phyloP scores from a whole-genome alignment of 768 basidiomycete genomes.

The Hericium erinaceus region DNA sequence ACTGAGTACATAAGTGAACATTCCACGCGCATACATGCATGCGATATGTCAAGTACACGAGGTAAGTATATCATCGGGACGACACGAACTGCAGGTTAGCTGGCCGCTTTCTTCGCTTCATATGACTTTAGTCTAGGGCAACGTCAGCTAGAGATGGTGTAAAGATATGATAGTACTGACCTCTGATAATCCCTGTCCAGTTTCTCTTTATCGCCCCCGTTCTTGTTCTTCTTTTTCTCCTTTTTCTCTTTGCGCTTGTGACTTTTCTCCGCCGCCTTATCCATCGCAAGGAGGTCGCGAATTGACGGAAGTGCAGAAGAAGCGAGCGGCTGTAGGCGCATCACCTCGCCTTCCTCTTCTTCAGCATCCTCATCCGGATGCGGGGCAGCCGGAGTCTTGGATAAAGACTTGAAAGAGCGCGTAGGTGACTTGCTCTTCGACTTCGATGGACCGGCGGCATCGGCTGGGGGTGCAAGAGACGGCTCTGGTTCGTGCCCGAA shows the following conservation, averaged over 20 bases:
- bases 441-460: neutral
- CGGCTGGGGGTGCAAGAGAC: neutral
- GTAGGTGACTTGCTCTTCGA: slow-evolving; percentile 1
- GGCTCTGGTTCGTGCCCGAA: slow-evolving; percentile 1
- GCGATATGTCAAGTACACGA: neutral
- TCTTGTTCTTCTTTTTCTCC: slow-evolving; percentile 56
- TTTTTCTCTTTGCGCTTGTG: slow-evolving; percentile 68
- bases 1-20: too few relatives aligned
- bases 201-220: slow-evolving; percentile 27
- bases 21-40: too few relatives aligned
- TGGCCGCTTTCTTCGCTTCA: slow-evolving; percentile 20
- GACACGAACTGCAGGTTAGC: slow-evolving; percentile 4
- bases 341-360: slow-evolving; percentile 33
- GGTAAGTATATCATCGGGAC: neutral
- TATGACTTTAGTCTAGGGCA: slow-evolving; percentile 21
- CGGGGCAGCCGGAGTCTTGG: slow-evolving; percentile 19
- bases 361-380: slow-evolving; percentile 24
- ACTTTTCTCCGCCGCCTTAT: slow-evolving; percentile 52
- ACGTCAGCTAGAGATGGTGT: neutral
- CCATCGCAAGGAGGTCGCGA: slow-evolving; percentile 71
- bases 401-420: neutral
- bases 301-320: slow-evolving; percentile 82
- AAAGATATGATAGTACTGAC: slow-evolving; percentile 23
- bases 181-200: slow-evolving; percentile 49
- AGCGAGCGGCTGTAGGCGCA: slow-evolving; percentile 62